These are phyloP conservation scores for Solanum hybrid DNA, from an alignment of 305 asterid species.

Conservation along the genomic window DNA sequence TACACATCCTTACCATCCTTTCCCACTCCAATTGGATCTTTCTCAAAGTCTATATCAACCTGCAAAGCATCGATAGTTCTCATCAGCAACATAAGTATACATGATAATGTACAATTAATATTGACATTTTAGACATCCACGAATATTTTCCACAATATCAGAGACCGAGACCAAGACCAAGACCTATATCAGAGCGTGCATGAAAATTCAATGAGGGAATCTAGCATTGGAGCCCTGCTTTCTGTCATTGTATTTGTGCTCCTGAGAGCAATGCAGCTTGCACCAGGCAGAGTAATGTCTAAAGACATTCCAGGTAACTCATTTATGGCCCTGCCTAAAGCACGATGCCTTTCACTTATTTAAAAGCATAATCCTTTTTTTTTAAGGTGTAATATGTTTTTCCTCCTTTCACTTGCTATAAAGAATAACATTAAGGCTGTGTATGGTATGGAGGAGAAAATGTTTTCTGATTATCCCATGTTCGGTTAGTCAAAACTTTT, in stretches of 20 bases:
- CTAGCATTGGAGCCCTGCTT: background rate
- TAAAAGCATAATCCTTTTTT: background rate
- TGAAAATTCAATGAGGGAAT: background rate
- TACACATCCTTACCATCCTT: constrained; percentile 76
- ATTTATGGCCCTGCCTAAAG: background rate
- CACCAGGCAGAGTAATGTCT: background rate
- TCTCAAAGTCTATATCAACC: constrained; percentile 91
- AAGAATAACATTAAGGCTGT: background rate
- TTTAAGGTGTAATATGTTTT: background rate
- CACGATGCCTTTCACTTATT: background rate
- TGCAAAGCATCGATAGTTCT: constrained; percentile 13
- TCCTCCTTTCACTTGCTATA: background rate
- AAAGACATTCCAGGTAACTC: background rate
- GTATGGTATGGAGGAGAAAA: background rate
- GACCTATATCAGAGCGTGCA: background rate
- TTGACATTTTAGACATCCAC: background rate
- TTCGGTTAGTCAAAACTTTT: background rate
- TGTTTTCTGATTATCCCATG: background rate
- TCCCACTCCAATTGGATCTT: constrained; percentile 87
- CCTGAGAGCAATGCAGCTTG: background rate
- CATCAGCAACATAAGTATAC: background rate
- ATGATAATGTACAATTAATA: background rate
- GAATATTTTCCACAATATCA: background rate
- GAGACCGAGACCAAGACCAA: background rate
- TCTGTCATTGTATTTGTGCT: background rate